These are phyloP conservation scores for Dioszegia crocea DNA, from an alignment of 768 basidiomycete species.

Conservation along the genomic window DNA sequence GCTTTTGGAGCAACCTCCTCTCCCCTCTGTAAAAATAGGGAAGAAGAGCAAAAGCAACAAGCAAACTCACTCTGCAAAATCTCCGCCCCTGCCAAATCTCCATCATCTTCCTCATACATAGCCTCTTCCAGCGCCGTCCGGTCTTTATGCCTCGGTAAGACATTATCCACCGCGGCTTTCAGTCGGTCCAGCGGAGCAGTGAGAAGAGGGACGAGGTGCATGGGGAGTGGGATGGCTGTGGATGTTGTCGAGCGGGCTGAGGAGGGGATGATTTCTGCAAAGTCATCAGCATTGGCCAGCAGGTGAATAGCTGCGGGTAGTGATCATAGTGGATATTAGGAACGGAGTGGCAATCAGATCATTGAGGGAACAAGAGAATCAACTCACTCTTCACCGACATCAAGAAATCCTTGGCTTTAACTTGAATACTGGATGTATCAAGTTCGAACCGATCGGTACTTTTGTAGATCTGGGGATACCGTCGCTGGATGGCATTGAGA, in stretches of 20 bases:
- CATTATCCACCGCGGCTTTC: conserved; percentile 65
- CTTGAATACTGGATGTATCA: conserved; percentile 75
- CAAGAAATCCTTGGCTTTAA: conserved; percentile 90
- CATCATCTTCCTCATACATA: conserved; percentile 74
- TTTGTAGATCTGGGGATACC: conserved; percentile 97
- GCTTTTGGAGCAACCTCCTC: neutral
- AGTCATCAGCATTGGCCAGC: neutral
- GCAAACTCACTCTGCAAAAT: conserved; percentile 69
- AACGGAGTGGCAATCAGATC: no score
- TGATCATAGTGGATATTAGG: no score
- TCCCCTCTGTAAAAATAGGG: no score
- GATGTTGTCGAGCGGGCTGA: conserved; percentile 87
- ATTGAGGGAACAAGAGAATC: no score
- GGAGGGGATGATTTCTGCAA: conserved; percentile 81
- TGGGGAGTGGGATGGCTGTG: conserved; percentile 74
- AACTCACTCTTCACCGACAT: conserved; percentile 86
- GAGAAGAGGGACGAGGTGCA: conserved; percentile 76
- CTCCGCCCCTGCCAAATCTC: conserved; percentile 83
- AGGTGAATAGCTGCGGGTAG: neutral
- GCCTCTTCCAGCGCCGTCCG: conserved; percentile 88
- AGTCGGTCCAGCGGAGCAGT: conserved; percentile 64
- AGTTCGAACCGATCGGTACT: conserved; percentile 77
- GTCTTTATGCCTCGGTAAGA: conserved; percentile 75
- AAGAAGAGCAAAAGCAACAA: no score
- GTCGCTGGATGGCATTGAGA: conserved; percentile 88